Base-by-base conservation (phyloP, 495 filamentous ascomycete genomes). In the Penicillium samsonianum region DNA sequence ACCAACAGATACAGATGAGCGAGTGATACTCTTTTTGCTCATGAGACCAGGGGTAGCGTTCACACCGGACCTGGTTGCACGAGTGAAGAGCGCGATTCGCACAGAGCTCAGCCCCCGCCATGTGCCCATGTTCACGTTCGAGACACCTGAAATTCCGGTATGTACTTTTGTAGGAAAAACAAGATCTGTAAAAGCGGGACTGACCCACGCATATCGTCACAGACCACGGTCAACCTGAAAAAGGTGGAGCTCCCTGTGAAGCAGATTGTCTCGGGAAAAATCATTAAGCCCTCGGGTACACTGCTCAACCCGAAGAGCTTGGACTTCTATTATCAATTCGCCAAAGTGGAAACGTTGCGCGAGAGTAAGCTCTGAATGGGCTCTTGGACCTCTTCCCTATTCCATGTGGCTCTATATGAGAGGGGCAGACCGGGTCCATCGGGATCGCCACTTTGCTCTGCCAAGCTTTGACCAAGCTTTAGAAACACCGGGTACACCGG, bases 171-270 rank as follows among this genome's bases (percentile, higher is more conserved):
- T 19, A 26, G 25, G 0, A 2, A 48, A 48, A 14, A 48, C 26
- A 20, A 48, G n/a, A 30, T 30, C 16, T 7, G 26, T 41, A 42
- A 30, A 59, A 42, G 26, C 25, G 43, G n/a, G 20, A 35, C 50
- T 57, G 37, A 52, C 33, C 50, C 54, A 49, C 16, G 10, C 40
- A 63, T 19, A 45, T 25, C 33, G 14, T 43, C 20, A 57, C 61
- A 90, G 87, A 88, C 84, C 1, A 92, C 90, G 6, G 84, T 94
- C 53, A 94, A 92, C 69, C 67, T 88, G 19, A 94, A 92, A 67
- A 94, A 94, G 69, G 90, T 94, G 20, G 90, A 94, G 65, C 66
- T 94, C 10, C 89, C 90, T 2, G 87, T 94, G 23, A 94, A 92
- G 76, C 87, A 90, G 71, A 91, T 92, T 53, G 85, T 94, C 2